Conservation (phyloP, 2,329 filamentous ascomycete species). For the Alternaria rosae region DNA sequence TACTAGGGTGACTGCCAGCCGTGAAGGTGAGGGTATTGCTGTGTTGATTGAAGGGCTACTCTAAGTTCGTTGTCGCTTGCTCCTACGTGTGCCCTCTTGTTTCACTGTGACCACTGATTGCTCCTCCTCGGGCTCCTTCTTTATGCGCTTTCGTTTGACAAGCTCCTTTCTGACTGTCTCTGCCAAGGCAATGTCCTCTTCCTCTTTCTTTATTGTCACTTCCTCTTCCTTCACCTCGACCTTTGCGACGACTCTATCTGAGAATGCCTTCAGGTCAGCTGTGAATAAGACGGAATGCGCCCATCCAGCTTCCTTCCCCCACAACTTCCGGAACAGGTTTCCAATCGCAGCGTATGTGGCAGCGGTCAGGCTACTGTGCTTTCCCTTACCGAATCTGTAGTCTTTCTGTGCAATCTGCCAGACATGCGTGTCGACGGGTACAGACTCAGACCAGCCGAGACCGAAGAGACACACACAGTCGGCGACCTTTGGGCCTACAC, state of each 20-base stretch:
- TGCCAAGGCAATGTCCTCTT: slow-evolving; percentile 20
- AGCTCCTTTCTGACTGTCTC: slow-evolving; percentile 40
- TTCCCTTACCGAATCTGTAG: slow-evolving; percentile 87
- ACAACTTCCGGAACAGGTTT: slow-evolving; percentile 85
- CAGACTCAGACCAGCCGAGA: slow-evolving; percentile 91
- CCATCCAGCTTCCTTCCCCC: slow-evolving; percentile 96
- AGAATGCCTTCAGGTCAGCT: slow-evolving; percentile 86
- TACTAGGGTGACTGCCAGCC: neutral
- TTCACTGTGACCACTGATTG: neutral
- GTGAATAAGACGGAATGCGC: slow-evolving; percentile 97
- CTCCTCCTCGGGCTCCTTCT: neutral
- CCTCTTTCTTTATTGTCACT: slow-evolving; percentile 44
- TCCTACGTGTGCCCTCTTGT: slow-evolving; percentile 5
- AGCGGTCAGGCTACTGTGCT: slow-evolving; percentile 85
- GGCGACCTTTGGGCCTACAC: slow-evolving; percentile 94
- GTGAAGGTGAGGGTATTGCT: neutral
- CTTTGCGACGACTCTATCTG: slow-evolving; percentile 66
- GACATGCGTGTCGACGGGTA: slow-evolving; percentile 95
- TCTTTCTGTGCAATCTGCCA: slow-evolving; percentile 98
- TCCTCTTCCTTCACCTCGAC: slow-evolving; percentile 58
- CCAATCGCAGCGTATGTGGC: slow-evolving; percentile 88
- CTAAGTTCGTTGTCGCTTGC: slow-evolving; percentile 10
- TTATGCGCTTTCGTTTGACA: slow-evolving; percentile 6
- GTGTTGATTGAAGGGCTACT: neutral
- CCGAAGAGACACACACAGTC: slow-evolving; percentile 98